phyloP scores from a whole-genome alignment of 2,329 filamentous ascomycete genomes.

The Sporothrix inflata region DNA sequence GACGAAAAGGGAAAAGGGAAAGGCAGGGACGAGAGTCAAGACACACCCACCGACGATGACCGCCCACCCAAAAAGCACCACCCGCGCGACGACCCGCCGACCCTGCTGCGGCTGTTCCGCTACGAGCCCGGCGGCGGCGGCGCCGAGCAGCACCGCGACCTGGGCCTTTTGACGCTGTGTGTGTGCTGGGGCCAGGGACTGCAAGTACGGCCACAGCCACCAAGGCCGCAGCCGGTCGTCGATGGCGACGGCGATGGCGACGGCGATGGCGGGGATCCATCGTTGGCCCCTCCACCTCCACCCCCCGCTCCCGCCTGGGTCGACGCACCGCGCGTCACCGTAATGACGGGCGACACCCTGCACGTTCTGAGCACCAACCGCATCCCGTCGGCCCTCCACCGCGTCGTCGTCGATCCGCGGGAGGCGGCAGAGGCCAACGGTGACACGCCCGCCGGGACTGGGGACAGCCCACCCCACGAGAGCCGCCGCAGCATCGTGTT shows the following conservation, averaged over 20 bases:
- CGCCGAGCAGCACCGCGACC: slow-evolving; percentile 35
- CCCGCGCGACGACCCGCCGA: slow-evolving; percentile 34
- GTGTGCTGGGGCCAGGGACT: slow-evolving; percentile 35
- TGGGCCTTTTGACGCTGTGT: slow-evolving; percentile 35
- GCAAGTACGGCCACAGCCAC: slow-evolving; percentile 31
- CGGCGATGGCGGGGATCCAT: not conserved
- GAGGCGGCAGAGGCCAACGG: slow-evolving; percentile 1
- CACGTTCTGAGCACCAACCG: slow-evolving; percentile 30
- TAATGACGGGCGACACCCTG: slow-evolving; percentile 35
- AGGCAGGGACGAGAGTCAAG: not conserved
- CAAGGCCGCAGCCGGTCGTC: not conserved
- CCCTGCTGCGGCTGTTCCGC: slow-evolving; percentile 36
- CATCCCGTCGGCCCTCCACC: slow-evolving; percentile 34
- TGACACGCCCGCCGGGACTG: not conserved
- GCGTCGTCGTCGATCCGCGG: slow-evolving; percentile 31
- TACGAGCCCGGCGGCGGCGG: slow-evolving; percentile 35
- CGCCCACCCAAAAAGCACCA: not conserved
- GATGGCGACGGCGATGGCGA: not conserved
- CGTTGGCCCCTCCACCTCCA: not conserved
- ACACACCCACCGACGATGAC: no score
- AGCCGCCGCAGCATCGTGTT: slow-evolving; percentile 36
- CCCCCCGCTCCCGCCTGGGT: slow-evolving; percentile 26
- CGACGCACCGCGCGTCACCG: slow-evolving; percentile 32
- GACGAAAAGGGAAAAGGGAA: not conserved
- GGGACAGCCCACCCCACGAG: not conserved